Evolutionary conservation across 2,329 filamentous ascomycete species (phyloP), one percentile per base, ranked within the genome.

Genomic region (Epichloe uncinata): DNA sequence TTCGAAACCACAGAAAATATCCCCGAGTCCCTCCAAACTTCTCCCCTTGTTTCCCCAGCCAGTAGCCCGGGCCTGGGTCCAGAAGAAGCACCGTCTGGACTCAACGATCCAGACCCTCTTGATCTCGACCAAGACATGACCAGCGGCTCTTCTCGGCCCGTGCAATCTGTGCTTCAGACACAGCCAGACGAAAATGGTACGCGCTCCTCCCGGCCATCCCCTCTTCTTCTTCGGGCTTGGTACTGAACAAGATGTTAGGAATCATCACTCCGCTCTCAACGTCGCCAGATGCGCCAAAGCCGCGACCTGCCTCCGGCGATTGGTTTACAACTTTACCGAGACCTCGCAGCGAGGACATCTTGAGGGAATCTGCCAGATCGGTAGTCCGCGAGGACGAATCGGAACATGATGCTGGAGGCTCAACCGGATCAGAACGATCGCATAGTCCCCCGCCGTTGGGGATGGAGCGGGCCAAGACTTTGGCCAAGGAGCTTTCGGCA

Each of bases 1-100:
- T 97, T 98, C 62, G 89, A 97, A 70, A 98, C 93, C 8, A 85
- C 84, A 48, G 87, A 91, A 58, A 84, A 81, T 60, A 93, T 98
- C 52, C 93, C 93, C n/a, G 85, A 87, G 65, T 87, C 85, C 50
- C 72, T 97, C 62, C 93, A 97, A 69, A 98, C 93, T 1, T 97
- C 91, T 45, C 93, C 93, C 35, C 73, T 97, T 48, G 86, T 94
- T 47, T 96, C 90, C 22, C 93, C 93, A 5, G 84, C 81, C n/a
- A 79, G 80, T 49, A 96, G 90, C 61, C 93, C 93, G 18, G 79
- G 81, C n/a, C 71, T 85, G 40, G 52, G 64, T 65, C 53, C 67
- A 66, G 26, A 69, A 61, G 36, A 63, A 42, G 55, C 56, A 36
- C 47, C 55, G 2, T 49, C 61, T 4, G 61, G 56, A 16, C 67